phyloP scores from a whole-genome alignment of 1,284 basidiomycete species.

The Papiliotrema terrestris region DNA sequence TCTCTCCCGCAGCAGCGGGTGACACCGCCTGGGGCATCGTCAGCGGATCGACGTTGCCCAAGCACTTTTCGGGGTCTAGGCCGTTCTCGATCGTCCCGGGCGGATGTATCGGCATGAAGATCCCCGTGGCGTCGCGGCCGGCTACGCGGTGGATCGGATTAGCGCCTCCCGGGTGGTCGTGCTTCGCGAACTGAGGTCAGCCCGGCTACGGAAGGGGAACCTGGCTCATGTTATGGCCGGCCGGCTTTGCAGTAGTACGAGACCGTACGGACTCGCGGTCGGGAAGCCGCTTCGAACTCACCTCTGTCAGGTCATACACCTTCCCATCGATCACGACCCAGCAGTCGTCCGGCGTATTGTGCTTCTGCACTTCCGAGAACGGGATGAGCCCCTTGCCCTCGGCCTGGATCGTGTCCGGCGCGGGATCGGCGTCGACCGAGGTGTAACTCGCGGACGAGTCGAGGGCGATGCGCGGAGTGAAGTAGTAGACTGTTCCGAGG shows the following conservation, averaged over 20 bases:
- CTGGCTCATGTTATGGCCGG: neutral
- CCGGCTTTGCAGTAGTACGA: too few species aligned
- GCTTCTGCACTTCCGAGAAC: slow-evolving; percentile 41
- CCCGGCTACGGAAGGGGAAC: neutral
- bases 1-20: slow-evolving; percentile 11
- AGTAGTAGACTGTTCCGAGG: slow-evolving; percentile 9
- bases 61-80: slow-evolving; percentile 25
- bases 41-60: slow-evolving; percentile 20
- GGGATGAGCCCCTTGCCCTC: slow-evolving; percentile 29
- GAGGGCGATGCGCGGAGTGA: slow-evolving; percentile 8
- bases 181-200: slow-evolving; percentile 33
- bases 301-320: slow-evolving; percentile 47
- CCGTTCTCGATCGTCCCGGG: slow-evolving; percentile 46
- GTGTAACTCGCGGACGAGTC: slow-evolving; percentile 2
- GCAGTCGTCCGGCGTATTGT: slow-evolving; percentile 37
- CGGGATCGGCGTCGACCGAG: slow-evolving; percentile 17
- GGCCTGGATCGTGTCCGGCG: slow-evolving; percentile 18
- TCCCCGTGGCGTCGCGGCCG: slow-evolving; percentile 41
- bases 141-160: slow-evolving; percentile 36
- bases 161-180: slow-evolving; percentile 44
- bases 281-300: too few species aligned
- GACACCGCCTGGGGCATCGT: slow-evolving; percentile 27
- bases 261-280: too few species aligned
- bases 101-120: slow-evolving; percentile 45
- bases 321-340: slow-evolving; percentile 48